Evolutionary conservation across 2,329 filamentous ascomycete species (phyloP), one percentile per base, ranked within the genome.

Genomic region (Xylariaceae sp.): DNA sequence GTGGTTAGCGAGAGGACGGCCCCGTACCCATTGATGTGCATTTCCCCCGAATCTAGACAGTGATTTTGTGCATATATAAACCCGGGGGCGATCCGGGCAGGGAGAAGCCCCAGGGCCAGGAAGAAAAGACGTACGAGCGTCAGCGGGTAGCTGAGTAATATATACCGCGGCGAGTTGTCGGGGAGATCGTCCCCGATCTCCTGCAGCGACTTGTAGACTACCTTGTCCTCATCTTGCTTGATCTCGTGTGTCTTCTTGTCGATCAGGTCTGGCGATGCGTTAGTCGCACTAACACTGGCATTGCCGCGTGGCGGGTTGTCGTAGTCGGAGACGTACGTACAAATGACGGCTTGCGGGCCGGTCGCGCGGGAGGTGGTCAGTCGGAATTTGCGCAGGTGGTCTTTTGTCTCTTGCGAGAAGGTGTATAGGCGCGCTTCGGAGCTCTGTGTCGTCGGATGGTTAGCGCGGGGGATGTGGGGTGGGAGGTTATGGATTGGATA

Each of bases 331-430:
- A 74, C 70, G 64, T 70, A 79, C 86, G 73, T 88, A 97, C 94
- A 97, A 64, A 99, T 95, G 58, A 95, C 85, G 57, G 92, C 94
- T 76, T 96, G 90, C 0, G 92, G 87, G 44, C 87, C 85, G 69
- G 64, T 92, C 49, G 90, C 85, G 61, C 94, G 80, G 32, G 92
- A 96, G 2, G 94, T 97, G 22, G 87, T 84, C 26, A 99, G 80
- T 47, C 94, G 88, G 76, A 99, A 99, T 74, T 96, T 97, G 72
- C 89, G 88, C 61, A 99, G 83, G 68, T 92, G 86, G 61, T 91
- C 85, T 74, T 87, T 94, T 43, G 90, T 96, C 74, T 94, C 89
- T 60, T 85, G 82, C 30, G 91, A 95, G 81, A 97, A 95, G 55
- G 88, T 89, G 76, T 96, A 97, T 59, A 97, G 81, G 64, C 91